A percentile compares a stretch with the other conserved stretches of the same genome.
These are phyloP conservation scores for Plasmodium inui DNA, from an alignment of 169 alveolate species.

Conservation along the genomic window DNA sequence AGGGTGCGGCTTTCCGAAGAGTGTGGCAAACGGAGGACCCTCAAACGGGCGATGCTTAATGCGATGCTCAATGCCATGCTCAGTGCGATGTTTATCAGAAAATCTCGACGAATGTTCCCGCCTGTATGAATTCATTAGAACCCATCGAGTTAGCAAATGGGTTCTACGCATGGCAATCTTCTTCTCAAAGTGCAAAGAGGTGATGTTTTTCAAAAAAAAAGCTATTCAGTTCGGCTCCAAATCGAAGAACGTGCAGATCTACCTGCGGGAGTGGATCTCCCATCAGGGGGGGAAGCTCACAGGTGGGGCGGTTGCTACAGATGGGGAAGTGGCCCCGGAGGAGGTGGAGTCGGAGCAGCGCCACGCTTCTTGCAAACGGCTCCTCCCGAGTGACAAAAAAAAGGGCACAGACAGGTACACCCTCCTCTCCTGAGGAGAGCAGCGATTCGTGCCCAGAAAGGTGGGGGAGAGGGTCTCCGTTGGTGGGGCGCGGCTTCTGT, in stretches of 20 bases:
- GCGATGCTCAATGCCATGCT: too few species aligned
- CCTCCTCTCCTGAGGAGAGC: conserved; percentile 9
- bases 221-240: conserved; percentile 86
- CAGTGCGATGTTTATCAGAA: neutral
- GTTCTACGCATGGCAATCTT: conserved; percentile 79
- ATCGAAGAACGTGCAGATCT: conserved; percentile 46
- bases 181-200: conserved; percentile 66
- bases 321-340: neutral
- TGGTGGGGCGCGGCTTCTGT: neutral
- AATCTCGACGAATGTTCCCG: conserved; percentile 16
- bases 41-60: neutral
- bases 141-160: conserved; percentile 79
- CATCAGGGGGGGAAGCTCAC: neutral
- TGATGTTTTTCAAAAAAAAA: conserved; percentile 81
- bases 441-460: neutral
- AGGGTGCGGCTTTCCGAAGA: neutral
- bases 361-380: neutral
- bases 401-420: conserved; percentile 25
- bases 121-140: conserved; percentile 13
- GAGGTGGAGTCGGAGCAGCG: neutral
- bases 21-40: neutral
- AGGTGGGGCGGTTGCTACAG: neutral
- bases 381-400: conserved; percentile 8
- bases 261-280: conserved; percentile 34
- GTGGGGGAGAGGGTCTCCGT: neutral